These are phyloP conservation scores for Lachancea meyersii DNA, from an alignment of 805 yeast species.

Conservation along the genomic window DNA sequence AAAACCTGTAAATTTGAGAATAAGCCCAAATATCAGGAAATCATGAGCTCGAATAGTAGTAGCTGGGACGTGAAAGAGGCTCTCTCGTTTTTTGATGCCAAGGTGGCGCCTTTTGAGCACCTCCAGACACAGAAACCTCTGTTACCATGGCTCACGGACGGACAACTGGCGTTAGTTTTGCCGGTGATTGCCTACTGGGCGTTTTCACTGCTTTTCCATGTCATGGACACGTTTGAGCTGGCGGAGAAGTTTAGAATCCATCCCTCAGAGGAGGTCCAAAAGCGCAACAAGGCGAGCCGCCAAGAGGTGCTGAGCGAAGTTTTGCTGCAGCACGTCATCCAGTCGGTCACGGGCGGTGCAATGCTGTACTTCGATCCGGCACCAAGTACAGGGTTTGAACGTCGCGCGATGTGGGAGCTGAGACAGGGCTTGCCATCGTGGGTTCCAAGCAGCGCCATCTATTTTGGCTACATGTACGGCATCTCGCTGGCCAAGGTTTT, in stretches of 20 bases:
- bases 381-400: slow-evolving; percentile 49
- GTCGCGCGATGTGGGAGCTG: slow-evolving; percentile 41
- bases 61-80: slow-evolving; percentile 10
- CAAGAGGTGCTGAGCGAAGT: slow-evolving; percentile 75
- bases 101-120: slow-evolving; percentile 27
- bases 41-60: not conserved
- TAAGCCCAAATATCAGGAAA: too few species aligned
- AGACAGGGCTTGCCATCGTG: slow-evolving; percentile 29
- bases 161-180: slow-evolving; percentile 57
- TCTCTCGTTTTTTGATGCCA: slow-evolving; percentile 20
- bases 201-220: slow-evolving; percentile 64
- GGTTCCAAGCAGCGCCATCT: slow-evolving; percentile 45
- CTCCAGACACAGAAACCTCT: slow-evolving; percentile 37
- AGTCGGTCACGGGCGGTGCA: slow-evolving; percentile 60
- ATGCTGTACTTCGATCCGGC: slow-evolving; percentile 52
- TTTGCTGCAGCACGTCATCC: slow-evolving; percentile 75
- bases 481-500: slow-evolving; percentile 51
- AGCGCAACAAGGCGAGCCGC: slow-evolving; percentile 69
- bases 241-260: slow-evolving; percentile 86
- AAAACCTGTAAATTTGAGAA: not conserved
- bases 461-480: slow-evolving; percentile 55
- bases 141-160: slow-evolving; percentile 62
- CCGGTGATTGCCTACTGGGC: slow-evolving; percentile 86
- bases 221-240: slow-evolving; percentile 65
- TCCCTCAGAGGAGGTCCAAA: slow-evolving; percentile 76